Evolutionary conservation across 2,329 filamentous ascomycete species (phyloP), one percentile per base, ranked within the genome.

Genomic region (Neopestalotiopsis sp.): DNA sequence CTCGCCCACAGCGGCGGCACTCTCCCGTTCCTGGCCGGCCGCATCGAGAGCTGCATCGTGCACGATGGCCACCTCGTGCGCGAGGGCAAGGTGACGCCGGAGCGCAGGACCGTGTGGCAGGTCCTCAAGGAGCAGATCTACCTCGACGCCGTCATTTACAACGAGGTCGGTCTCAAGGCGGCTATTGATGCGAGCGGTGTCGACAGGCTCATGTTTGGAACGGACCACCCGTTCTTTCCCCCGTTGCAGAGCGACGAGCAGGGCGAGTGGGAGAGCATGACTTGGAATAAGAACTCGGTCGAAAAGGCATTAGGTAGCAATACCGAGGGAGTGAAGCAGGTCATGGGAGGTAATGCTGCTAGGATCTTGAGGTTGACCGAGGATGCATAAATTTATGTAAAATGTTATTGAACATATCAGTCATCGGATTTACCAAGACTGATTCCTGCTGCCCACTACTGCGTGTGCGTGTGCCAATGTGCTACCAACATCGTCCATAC

Each of bases 1-100:
- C 84, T 98, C 4, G 95, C 95, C 0, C 95, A 98, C 80, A 94
- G 92, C 30, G 95, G 95, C 1, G 95, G 95, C 2, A 95, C 94
- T 0, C 82, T 98, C 62, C 95, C 95, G 0, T 97, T 97, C 78
- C 83, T 98, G 2, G 95, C 94, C 0, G 95, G 95, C 0, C 85
- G 95, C 34, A 94, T 97, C 65, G 94, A 97, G 81, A 95, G 92
- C 76, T 97, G 94, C 77, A 90, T 97, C 66, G 80, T 89, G 69
- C 95, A 97, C 81, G 94, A 97, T 76, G 91, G 89, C 0, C 90
- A 94, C 76, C 85, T 97, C 52, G 88, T 91, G 67, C 83, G 85
- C 1, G 86, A 90, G 70, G 91, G 90, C 10, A 89, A 86, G 75
- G 82, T 85, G 1, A 79, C 83, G 13, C 76, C 80, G 24, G 75